Base-by-base conservation (phyloP, 495 filamentous ascomycete species). In the Lichenothelia convexa region DNA sequence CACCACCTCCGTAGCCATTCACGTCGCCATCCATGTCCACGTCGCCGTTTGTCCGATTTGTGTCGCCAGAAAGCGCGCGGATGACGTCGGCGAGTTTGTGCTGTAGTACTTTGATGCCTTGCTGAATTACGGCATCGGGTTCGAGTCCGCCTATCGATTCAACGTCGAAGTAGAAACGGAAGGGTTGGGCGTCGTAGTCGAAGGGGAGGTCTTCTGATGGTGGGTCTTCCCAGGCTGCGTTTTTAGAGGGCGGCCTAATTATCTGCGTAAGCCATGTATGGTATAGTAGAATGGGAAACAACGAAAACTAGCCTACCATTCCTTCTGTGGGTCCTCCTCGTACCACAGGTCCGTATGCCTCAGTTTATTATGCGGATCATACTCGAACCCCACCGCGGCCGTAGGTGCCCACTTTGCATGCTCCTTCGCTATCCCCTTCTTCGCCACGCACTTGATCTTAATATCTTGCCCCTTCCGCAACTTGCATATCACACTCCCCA, bases 381-480 rank as follows among this genome's bases (percentile, higher is more conserved):
- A 97, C 58, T 97, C 89, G 47, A 95, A 97, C 18, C 84, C 89
- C 34, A 97, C 75, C 4, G 89, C 91, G 39, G 85, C 65, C 27
- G 77, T 80, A 2, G 91, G 85, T 33, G 80, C 75, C 89, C 89
- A 97, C 55, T 97, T 97, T 0, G 91, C 78, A 62, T 97, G 89
- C 54, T 97, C 89, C 65, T 95, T 97, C 2, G 87, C 85, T 40
- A 94, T 94, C 0, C 89, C 89, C 64, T 95, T 95, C 68, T 93
- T 94, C 35, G 85, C 91, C 44, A 94, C 74, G 49, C 87, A 94
- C 30, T 73, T 77, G 54, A 95, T 68, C 53, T 78, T 75, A 36
- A 97, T 53, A 54, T 92, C 81, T 53, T 97, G 91, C 3, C 74
- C 78, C 38, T 81, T 78, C 16, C 85, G 66, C 44, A 97, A 59